A percentile compares a stretch with the other conserved stretches of the same genome.
Evolutionary conservation across 331 rosid species (phyloP).

Genomic region (Stylosanthes scabra): DNA sequence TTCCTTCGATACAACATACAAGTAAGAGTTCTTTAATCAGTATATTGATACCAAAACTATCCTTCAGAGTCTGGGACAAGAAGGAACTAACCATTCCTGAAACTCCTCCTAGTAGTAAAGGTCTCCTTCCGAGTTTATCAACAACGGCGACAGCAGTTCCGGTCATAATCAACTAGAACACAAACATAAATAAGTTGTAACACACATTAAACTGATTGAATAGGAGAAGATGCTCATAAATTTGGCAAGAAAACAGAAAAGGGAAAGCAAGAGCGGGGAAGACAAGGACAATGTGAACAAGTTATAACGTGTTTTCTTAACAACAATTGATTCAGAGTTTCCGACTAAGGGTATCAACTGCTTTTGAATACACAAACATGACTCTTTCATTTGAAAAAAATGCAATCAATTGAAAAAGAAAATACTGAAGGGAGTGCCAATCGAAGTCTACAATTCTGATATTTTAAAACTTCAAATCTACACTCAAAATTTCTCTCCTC

Average conservation of each 20-base stretch:
- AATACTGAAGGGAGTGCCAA: constrained; percentile 27
- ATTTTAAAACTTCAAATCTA: background rate
- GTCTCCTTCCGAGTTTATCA: constrained; percentile 96
- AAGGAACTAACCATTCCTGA: constrained; percentile 79
- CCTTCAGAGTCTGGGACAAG: constrained; percentile 8
- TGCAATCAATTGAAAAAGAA: constrained; percentile 18
- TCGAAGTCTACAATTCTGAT: no score
- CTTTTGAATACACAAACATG: constrained; percentile 8
- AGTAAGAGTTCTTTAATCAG: constrained; percentile 19
- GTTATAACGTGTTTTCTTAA: background rate
- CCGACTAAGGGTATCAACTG: background rate
- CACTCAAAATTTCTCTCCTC: background rate
- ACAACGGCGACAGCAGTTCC: constrained; percentile 83
- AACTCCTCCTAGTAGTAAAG: constrained; percentile 92
- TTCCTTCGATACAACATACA: constrained; percentile 18
- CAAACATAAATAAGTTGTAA: constrained; percentile 29
- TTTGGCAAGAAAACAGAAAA: background rate
- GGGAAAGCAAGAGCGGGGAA: background rate
- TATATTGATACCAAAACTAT: constrained; percentile 35
- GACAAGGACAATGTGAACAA: constrained; percentile 14
- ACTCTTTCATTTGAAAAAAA: constrained; percentile 16
- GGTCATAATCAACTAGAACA: constrained; percentile 84
- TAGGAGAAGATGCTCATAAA: constrained; percentile 25
- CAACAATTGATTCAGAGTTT: background rate
- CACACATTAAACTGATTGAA: background rate